Evolutionary conservation across 768 basidiomycete genomes (phyloP), one percentile per base, ranked within the genome.

Genomic region (Xerocomellus dryophilus): DNA sequence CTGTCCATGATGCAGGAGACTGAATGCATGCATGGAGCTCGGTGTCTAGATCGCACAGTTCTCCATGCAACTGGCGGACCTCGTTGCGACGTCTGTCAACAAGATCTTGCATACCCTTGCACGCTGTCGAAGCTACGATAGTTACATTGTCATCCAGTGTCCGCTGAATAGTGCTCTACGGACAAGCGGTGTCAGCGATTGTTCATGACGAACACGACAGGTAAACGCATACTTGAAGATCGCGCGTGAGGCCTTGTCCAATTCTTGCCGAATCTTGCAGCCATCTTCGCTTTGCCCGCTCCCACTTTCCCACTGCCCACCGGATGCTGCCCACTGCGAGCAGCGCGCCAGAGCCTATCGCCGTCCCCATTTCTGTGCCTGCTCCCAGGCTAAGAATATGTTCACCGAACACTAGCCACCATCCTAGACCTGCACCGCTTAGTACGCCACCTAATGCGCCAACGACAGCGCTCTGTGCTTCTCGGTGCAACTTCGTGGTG

Each of bases 281-380:
- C 87, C 88, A 92, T 54, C 71, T 73, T 51, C 69, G 72, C 66
- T 86, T 85, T 4, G 82, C 81, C 58, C 75, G 80, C 52, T 89
- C 86, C 86, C 88, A 91, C 54, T 74, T 74, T 12, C 81, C 79
- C 6, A 86, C 74, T 2, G 78, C 80, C 84, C 85, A 88, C 39
- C 86, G 73, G 39, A 88, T 55, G 43, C 82, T 78, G 3, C 69
- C 60, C 7, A 78, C 65, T 0, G 77, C 74, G 18, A 76, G 71
- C 11, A 92, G 65, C 50, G 78, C 73, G 12, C 85, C 86, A 0
- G 81, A 67, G 3, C 85, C 86, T 25, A 84, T 63, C 1, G 83
- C 82, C 2, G 84, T 87, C 36, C 75, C 76, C 7, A 78, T 69
- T 58, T 86, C 81, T 50, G 82, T 62, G 3, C 77, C 74, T 41